Evolutionary conservation across 352 stramenopile species (phyloP), one percentile per base, ranked within the genome.

Genomic region (Elongisporangium senticosum): DNA sequence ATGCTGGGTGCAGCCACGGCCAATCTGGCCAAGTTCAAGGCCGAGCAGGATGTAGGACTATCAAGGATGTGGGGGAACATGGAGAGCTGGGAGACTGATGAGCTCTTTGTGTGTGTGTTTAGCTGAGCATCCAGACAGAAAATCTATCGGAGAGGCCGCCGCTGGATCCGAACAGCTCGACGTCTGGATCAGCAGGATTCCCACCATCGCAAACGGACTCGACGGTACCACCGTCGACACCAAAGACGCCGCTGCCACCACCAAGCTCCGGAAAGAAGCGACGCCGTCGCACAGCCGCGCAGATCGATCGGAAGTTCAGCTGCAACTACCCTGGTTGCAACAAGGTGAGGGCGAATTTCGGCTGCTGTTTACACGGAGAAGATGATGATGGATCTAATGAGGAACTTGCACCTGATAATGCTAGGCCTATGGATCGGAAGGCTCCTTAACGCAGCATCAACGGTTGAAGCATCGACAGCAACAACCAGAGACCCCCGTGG

Each of bases 301-400:
- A 94, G 66, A 94, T 94, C 55, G 84, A 94, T 65, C 80, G 84
- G 54, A 94, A 91, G 59, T 90, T 75, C 51, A 73, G 70, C 15
- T 94, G 84, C 59, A 76, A 69, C 19, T 83, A 78, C 49, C 67
- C 71, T 4, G 74, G 72, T 2, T 89, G 79, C 53, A 59, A 69
- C 37, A 93, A 93, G 75, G 80, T 90, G 56, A 50, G 22, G n/a
- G 26, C 15, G 14, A 2, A 10, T 3, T 55, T 54, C 48, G n/a
- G 14, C 49, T 55, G 11, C 53, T 53, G n/a, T 37, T 53, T 47
- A 48, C 4, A 14, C 57, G 28, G 22, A 47, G 47, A 39, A 8
- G 49, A 53, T 24, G 19, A 7, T 24, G 56, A 23, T 48, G 49
- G 33, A 60, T 19, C 48, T 63, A 39, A 40, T 62, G 17, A 7